Conservation (phyloP, 305 asterid genomes). For the Solanum hybrid region DNA sequence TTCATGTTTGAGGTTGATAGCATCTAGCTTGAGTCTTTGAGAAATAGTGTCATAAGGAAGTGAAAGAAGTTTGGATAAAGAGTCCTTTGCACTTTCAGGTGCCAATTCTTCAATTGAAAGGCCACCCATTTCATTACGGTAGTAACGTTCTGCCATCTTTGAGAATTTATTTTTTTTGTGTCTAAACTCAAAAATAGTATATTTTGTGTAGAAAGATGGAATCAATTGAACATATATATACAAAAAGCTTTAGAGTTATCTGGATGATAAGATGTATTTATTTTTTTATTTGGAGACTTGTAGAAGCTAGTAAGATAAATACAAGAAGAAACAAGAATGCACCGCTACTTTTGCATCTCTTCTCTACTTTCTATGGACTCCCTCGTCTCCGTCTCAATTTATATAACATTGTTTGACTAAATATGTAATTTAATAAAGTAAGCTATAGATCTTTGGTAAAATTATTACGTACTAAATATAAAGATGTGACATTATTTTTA, state of each 20-base stretch:
- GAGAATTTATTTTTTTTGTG: neutral
- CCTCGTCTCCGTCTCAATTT: no score
- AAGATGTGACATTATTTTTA: no score
- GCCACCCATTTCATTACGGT: conserved; percentile 54
- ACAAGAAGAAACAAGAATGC: neutral
- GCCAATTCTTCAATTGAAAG: conserved; percentile 13
- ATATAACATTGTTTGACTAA: no score
- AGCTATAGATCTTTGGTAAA: no score
- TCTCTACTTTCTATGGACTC: no score
- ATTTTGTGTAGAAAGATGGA: neutral
- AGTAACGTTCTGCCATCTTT: conserved; percentile 59
- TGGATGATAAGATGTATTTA: neutral
- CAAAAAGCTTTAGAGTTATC: neutral
- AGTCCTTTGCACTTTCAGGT: conserved; percentile 22
- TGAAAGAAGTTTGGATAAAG: conserved; percentile 49
- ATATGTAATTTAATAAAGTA: no score
- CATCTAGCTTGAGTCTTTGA: conserved; percentile 38
- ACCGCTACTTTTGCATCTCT: neutral
- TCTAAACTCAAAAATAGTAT: neutral
- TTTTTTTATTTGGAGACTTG: neutral
- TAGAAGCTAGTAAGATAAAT: neutral
- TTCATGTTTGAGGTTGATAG: conserved; percentile 47
- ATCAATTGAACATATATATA: neutral
- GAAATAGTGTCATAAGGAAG: conserved; percentile 48
- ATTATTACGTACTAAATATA: no score